Base-by-base conservation (phyloP, 768 basidiomycete species). In the Pleurotus citrinopileatus region DNA sequence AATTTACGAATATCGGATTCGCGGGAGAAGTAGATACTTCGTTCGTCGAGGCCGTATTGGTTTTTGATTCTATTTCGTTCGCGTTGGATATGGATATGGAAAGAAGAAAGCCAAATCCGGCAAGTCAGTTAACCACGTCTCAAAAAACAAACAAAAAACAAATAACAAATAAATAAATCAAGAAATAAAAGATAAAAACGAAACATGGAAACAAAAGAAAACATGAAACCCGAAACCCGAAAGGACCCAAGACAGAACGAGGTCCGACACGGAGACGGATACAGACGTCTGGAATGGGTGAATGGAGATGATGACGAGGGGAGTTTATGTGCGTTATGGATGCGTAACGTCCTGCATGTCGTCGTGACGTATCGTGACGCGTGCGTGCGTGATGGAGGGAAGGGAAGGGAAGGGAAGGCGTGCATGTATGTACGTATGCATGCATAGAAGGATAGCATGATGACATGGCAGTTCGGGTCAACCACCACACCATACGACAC, bases 1-100 rank as follows among this genome's bases (percentile, higher is more conserved):
- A 86, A 86, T 62, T 87, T 88, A 58, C 86, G 80, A n/a, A 87
- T 79, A 56, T 84, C 79, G 2, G 83, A 80, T 63, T 91, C 89
- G 46, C 81, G 79, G 36, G 80, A 67, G 56, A 91, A 77, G 29
- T 82, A 61, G 1, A 76, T 67, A 60, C 79, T 81, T 56, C 83
- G 77, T 61, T 86, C 80, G 27, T 88, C 83, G 54, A 81, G 73
- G 7, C 84, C 81, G 58, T 79, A 78, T 3, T 73, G 72, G 60
- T 83, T 82, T 64, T 81, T 83, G 54, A 70, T 76, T 54, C 71
- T 76, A 1, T 73, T 73, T 42, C 17, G 38, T 13, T 19, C 5
- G 6, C n/a, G 38, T 34, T 34, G 32, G 32, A 34, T n/a, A 32
- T 32, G 29, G 38, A 40, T 4, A 38, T 27, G 43, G 37, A 42